Percentiles rank a stretch among this genome's conserved stretches.
Conservation (phyloP, 2,329 filamentous ascomycete genomes). For the Venturia oleaginea region DNA sequence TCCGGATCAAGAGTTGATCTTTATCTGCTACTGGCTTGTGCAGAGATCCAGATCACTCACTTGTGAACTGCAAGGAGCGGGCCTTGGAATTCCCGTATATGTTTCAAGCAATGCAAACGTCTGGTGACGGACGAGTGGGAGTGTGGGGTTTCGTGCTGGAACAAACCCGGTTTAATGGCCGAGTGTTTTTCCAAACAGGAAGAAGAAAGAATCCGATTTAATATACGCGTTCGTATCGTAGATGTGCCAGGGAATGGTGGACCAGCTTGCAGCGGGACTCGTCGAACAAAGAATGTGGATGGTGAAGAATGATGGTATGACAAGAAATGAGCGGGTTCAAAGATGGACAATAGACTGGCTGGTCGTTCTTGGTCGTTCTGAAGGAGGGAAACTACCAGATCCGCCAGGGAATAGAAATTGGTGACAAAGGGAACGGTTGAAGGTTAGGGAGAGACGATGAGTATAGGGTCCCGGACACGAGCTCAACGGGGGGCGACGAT, state of each 20-base stretch:
- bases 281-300: neutral
- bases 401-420: neutral
- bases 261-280: neutral
- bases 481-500: neutral
- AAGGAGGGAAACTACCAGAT: conserved; percentile 2
- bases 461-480: neutral
- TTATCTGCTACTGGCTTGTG: neutral
- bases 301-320: neutral
- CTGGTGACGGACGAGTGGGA: neutral
- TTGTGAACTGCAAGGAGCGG: neutral
- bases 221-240: neutral
- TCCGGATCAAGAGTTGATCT: neutral
- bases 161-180: neutral
- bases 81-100: neutral
- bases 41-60: neutral
- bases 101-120: conserved; percentile 3
- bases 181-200: neutral
- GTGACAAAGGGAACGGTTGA: neutral
- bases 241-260: neutral
- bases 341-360: neutral
- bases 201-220: neutral
- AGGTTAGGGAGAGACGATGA: neutral
- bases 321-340: neutral
- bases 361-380: neutral
- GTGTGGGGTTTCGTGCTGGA: neutral